Percentiles rank a stretch among this genome's conserved stretches.
Conservation (phyloP, 345 rosid genomes). For the Draba incana region DNA sequence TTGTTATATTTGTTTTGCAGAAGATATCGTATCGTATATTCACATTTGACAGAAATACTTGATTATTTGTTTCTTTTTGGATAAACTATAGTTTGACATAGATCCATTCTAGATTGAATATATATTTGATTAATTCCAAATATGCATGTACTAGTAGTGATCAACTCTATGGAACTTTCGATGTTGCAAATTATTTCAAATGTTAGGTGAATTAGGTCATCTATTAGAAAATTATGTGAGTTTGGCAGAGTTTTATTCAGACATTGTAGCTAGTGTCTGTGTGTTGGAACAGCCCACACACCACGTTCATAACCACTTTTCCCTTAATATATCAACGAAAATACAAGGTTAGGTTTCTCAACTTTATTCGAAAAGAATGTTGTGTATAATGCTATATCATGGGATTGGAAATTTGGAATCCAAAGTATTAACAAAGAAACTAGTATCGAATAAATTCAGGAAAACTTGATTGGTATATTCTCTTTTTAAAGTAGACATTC, state of each 20-base stretch:
- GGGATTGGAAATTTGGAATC: not conserved
- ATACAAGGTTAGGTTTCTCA: slow-evolving; percentile 30
- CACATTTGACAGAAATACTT: too few relatives aligned
- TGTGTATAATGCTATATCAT: not conserved
- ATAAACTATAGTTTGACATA: not conserved
- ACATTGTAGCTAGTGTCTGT: slow-evolving; percentile 13
- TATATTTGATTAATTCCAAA: not conserved
- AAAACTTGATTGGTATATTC: slow-evolving; percentile 8
- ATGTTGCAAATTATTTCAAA: not conserved
- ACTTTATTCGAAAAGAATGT: slow-evolving; percentile 15
- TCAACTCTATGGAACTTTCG: not conserved
- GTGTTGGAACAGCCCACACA: slow-evolving; percentile 17
- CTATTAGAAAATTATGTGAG: not conserved
- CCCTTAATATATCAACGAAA: not conserved
- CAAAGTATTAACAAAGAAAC: not conserved
- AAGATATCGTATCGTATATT: too few relatives aligned
- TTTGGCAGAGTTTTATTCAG: slow-evolving; percentile 16
- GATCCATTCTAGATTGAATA: not conserved
- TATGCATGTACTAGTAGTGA: not conserved
- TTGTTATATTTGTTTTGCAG: not conserved
- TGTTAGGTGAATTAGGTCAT: not conserved
- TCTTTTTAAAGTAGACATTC: slow-evolving; percentile 3
- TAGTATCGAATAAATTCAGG: not conserved
- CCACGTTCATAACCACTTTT: slow-evolving; percentile 30
- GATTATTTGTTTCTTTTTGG: not conserved